These are phyloP conservation scores for Sporisorium graminicola DNA, from an alignment of 1,284 basidiomycete genomes.

Conservation along the genomic window DNA sequence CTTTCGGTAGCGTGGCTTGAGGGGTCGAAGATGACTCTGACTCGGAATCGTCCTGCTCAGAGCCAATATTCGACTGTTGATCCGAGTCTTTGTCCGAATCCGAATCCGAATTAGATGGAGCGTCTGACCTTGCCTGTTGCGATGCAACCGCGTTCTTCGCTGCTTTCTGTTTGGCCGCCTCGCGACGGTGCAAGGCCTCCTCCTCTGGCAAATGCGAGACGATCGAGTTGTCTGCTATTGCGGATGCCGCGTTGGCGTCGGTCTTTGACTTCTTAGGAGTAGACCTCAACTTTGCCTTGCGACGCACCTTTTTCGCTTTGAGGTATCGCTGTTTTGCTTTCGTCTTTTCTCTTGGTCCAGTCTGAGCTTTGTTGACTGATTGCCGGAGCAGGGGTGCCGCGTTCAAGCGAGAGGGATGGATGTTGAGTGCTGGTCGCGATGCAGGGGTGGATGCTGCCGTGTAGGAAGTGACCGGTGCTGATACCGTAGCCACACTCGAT, in stretches of 20 bases:
- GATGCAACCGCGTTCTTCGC: background rate
- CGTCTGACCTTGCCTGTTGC: constrained; percentile 1
- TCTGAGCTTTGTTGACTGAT: constrained; percentile 44
- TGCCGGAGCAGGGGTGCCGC: constrained; percentile 45
- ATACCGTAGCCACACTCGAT: background rate
- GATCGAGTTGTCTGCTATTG: constrained; percentile 22
- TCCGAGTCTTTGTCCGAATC: constrained; percentile 12
- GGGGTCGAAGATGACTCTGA: constrained; percentile 11
- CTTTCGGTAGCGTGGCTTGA: background rate
- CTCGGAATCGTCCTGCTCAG: constrained; percentile 11
- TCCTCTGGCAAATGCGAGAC: constrained; percentile 37
- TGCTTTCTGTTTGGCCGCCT: constrained; percentile 15
- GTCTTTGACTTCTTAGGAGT: constrained; percentile 54
- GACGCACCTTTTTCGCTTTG: constrained; percentile 63
- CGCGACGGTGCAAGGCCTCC: constrained; percentile 22
- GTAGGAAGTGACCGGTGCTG: background rate
- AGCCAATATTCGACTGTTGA: constrained; percentile 10
- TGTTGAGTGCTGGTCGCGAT: constrained; percentile 33
- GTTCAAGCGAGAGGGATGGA: constrained; percentile 60
- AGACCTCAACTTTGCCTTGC: constrained; percentile 56
- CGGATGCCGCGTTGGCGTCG: constrained; percentile 17
- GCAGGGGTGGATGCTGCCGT: constrained; percentile 11
- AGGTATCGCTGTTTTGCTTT: constrained; percentile 67
- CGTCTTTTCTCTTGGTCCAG: constrained; percentile 55
- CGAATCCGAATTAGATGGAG: constrained; percentile 11